Conservation (phyloP, 176 grass and related monocot species). For the Thinopyrum elongatum region DNA sequence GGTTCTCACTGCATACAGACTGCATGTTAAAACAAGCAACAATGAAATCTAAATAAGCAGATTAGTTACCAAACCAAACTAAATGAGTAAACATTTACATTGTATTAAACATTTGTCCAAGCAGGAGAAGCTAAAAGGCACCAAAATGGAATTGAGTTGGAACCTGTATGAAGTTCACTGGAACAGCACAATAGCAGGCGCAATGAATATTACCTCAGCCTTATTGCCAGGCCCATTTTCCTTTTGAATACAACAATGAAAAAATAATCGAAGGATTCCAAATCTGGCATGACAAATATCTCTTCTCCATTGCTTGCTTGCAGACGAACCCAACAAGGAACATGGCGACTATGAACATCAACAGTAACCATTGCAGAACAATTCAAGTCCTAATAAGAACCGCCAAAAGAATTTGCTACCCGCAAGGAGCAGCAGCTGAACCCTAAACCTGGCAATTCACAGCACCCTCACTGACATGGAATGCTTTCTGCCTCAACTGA, state of each 20-base stretch:
- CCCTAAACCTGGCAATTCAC: background rate
- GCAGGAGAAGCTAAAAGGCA: constrained; percentile 2
- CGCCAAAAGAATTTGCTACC: constrained; percentile 45
- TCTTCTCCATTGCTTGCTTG: constrained; percentile 30
- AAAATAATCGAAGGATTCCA: constrained; percentile 39
- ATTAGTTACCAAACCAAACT: constrained; percentile 25
- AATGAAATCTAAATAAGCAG: background rate
- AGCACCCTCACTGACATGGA: constrained; percentile 3
- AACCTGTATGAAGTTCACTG: constrained; percentile 21
- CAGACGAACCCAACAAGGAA: constrained; percentile 38
- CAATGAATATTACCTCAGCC: constrained; percentile 59
- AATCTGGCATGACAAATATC: constrained; percentile 15
- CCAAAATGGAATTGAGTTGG: constrained; percentile 7
- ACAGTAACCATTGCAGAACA: constrained; percentile 26
- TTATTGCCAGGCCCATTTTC: constrained; percentile 62
- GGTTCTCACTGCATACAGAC: background rate
- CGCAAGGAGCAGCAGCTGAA: constrained; percentile 1
- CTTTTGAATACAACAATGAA: constrained; percentile 52
- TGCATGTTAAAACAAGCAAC: background rate
- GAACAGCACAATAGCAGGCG: background rate
- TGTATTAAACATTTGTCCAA: background rate
- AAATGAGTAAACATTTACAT: constrained; percentile 18
- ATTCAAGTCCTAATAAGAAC: constrained; percentile 6
- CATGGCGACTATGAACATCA: constrained; percentile 42
- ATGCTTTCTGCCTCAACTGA: constrained; percentile 7